Base-by-base conservation (phyloP, 306 rosid genomes). In the Alnus rubra region DNA sequence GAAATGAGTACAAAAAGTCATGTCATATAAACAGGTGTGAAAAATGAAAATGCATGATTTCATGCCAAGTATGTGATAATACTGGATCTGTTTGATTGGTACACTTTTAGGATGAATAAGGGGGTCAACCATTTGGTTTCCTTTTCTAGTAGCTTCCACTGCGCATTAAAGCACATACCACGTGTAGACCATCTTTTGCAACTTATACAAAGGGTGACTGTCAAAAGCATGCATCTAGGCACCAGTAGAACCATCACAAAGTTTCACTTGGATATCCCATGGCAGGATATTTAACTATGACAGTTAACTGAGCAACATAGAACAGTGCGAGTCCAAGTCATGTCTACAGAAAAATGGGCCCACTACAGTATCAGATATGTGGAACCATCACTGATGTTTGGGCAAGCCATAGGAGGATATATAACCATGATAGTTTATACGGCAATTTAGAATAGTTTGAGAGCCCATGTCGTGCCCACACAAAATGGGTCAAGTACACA, bases 21-120 rank as follows among this genome's bases (percentile, higher is more conserved):
- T 13, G 67, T 12, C 39, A 10, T 31, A 10, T 62, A 33, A 62
- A 62, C n/a, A 9, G 44, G 31, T 1, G 16, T 31, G 42, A 62
- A 62, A 31, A 31, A 62, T 62, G 69, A 62, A 62, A 62, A 62
- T 62, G 69, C 69, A 9, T 31, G 44, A 62, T 62, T 62, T 13
- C 69, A 62, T 30, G 16, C 19, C 3, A 31, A 30, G 16, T 31
- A 31, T 62, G n/a, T 11, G 45, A 28, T 33, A 63, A 6, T 63
- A 13, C 69, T 14, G 45, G 35, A 33, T 31, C 45, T 63, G 44
- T 33, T 12, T 63, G 44, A 63, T 14, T 13, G 69, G 18, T 30
- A 31, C 45, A 31, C 4, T 33, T 28, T 62, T 31, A 62, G 69
- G 13, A 62, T 62, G 42, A 62, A 62, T 62, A 11, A 62, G 44